Evolutionary conservation across 2,329 filamentous ascomycete species (phyloP).

Genomic region (Rutstroemia sp.): DNA sequence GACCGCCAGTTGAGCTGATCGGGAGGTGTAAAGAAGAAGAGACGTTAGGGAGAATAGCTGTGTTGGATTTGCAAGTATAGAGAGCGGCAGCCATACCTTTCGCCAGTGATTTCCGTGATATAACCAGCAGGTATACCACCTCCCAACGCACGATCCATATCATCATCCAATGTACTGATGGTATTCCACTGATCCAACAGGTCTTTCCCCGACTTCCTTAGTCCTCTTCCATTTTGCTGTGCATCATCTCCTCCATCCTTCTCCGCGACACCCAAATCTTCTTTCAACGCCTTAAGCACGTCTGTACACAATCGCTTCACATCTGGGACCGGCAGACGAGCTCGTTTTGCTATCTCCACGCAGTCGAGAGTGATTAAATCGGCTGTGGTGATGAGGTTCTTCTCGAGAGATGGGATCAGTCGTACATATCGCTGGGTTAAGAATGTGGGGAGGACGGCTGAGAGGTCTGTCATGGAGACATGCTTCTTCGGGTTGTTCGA

Average conservation of each 20-base stretch:
- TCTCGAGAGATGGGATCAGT: conserved; percentile 74
- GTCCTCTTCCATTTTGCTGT: not conserved
- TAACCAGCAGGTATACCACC: conserved; percentile 77
- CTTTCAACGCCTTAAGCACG: conserved; percentile 59
- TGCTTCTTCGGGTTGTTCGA: conserved; percentile 5
- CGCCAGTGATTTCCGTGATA: conserved; percentile 84
- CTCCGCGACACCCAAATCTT: conserved; percentile 35
- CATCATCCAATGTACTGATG: conserved; percentile 75
- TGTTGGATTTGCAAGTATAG: not conserved
- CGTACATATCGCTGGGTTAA: conserved; percentile 62
- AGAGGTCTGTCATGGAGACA: conserved; percentile 73
- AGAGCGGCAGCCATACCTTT: conserved; percentile 51
- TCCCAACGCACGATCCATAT: conserved; percentile 62
- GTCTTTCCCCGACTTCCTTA: conserved; percentile 31
- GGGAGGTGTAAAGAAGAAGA: no score
- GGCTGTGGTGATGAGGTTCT: conserved; percentile 65
- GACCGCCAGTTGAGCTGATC: no score
- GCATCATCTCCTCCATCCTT: not conserved
- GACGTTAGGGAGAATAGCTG: not conserved
- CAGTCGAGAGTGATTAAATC: conserved; percentile 83
- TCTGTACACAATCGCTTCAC: conserved; percentile 65
- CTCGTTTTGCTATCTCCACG: conserved; percentile 77
- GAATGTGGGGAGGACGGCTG: conserved; percentile 75
- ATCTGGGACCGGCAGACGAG: conserved; percentile 72
- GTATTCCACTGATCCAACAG: conserved; percentile 40